phyloP scores from a whole-genome alignment of 2,329 filamentous ascomycete species.

The Podosphaera aphanis region DNA sequence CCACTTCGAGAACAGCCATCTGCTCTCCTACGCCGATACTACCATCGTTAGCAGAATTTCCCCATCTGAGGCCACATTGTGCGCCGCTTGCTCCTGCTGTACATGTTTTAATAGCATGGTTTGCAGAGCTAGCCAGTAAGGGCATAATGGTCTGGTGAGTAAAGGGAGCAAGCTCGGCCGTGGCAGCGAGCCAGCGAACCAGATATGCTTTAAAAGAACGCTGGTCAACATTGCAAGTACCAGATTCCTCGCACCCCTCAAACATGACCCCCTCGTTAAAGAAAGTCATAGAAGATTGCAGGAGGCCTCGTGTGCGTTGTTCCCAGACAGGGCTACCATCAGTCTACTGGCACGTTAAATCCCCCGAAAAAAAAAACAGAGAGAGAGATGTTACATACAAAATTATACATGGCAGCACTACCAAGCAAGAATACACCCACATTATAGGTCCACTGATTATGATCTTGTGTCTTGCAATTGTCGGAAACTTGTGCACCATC shows the following conservation, averaged over 20 bases:
- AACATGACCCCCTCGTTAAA: constrained; percentile 36
- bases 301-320: constrained; percentile 30
- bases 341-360: constrained; percentile 18
- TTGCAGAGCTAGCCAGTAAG: constrained; percentile 29
- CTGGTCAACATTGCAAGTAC: constrained; percentile 37
- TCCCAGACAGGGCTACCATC: constrained; percentile 28
- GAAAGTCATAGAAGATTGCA: constrained; percentile 29
- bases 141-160: constrained; percentile 26
- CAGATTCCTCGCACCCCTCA: constrained; percentile 40
- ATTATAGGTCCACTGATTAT: constrained; percentile 48
- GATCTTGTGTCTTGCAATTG: constrained; percentile 33
- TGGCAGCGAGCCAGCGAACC: constrained; percentile 32
- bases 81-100: constrained; percentile 30
- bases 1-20: constrained; percentile 33
- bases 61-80: constrained; percentile 38
- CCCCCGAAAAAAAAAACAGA: not conserved
- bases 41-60: constrained; percentile 28
- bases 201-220: constrained; percentile 41
- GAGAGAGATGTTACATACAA: not conserved
- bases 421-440: constrained; percentile 42
- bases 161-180: constrained; percentile 33
- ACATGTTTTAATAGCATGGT: constrained; percentile 38
- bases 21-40: constrained; percentile 26
- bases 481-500: constrained; percentile 33
- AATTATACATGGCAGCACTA: constrained; percentile 44